Percentiles rank a stretch among this genome's conserved stretches.
Evolutionary conservation across 352 stramenopile genomes (phyloP).

Genomic region (Globisporangium middletonii): DNA sequence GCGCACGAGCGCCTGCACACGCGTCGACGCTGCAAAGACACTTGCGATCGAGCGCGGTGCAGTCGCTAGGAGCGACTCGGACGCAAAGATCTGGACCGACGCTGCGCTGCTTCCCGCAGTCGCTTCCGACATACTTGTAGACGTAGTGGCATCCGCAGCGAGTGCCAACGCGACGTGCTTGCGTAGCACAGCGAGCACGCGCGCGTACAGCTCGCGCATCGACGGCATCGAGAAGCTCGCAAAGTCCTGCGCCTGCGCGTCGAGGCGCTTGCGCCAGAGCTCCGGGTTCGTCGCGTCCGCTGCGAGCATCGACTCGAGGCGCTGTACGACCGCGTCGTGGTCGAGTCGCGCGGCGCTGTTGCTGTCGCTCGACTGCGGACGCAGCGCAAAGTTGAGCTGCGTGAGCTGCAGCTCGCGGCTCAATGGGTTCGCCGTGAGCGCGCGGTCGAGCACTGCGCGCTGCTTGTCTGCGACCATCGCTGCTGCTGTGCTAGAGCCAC

Average conservation of each 20-base stretch:
- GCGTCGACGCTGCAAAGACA: not conserved
- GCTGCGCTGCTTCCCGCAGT: not conserved
- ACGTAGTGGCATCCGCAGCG: conserved; percentile 1
- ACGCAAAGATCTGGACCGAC: conserved; percentile 23
- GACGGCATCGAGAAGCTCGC: conserved; percentile 60
- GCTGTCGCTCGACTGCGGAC: not conserved
- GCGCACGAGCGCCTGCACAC: not conserved
- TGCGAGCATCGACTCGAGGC: conserved; percentile 50
- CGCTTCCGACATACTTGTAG: not conserved
- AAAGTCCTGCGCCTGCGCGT: conserved; percentile 54
- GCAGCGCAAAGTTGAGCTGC: conserved; percentile 48
- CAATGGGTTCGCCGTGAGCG: conserved; percentile 39
- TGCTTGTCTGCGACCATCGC: conserved; percentile 58
- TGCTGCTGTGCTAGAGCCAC: conserved; percentile 3
- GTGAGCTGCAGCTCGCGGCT: conserved; percentile 37
- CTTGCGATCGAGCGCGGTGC: not conserved
- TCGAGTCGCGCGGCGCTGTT: conserved; percentile 12
- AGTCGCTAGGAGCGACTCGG: conserved; percentile 16
- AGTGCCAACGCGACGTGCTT: conserved; percentile 17
- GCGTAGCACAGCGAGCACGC: conserved; percentile 46
- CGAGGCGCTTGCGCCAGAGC: conserved; percentile 56
- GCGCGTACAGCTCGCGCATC: conserved; percentile 64
- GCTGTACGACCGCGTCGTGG: conserved; percentile 20
- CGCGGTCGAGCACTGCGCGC: conserved; percentile 46
- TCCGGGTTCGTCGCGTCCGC: conserved; percentile 36